These are phyloP conservation scores for Cystobasidium sp. DNA, from an alignment of 1,284 basidiomycete genomes.

Conservation along the genomic window DNA sequence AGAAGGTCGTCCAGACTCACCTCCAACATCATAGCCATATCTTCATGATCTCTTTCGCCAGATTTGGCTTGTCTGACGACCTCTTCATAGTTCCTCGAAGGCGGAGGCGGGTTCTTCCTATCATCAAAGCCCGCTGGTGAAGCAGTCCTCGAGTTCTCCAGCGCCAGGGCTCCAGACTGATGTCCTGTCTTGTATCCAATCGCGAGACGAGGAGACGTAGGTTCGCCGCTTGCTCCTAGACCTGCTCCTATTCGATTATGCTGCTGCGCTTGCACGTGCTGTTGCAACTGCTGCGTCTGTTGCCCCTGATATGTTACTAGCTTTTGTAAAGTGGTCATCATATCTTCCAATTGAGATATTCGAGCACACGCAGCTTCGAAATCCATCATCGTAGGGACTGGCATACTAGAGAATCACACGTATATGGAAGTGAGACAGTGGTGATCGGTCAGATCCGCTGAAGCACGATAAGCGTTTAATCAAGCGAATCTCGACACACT, in stretches of 20 bases:
- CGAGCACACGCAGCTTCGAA: constrained; percentile 34
- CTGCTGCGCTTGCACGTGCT: neutral
- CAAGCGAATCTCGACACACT: neutral
- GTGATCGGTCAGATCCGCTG: neutral
- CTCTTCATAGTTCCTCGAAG: constrained; percentile 21
- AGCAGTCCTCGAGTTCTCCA: neutral
- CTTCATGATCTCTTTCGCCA: constrained; percentile 41
- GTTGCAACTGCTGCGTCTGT: constrained; percentile 6
- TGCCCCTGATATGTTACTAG: constrained; percentile 19
- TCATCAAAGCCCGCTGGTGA: constrained; percentile 13
- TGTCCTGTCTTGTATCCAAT: constrained; percentile 1
- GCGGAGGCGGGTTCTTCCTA: constrained; percentile 6
- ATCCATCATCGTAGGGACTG: constrained; percentile 40
- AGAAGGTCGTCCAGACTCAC: neutral
- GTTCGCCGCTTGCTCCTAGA: neutral
- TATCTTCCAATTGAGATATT: constrained; percentile 32
- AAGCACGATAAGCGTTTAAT: neutral
- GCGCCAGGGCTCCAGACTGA: neutral
- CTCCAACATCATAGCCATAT: constrained; percentile 45
- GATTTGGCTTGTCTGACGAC: neutral
- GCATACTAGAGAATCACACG: constrained; percentile 16
- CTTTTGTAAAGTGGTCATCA: constrained; percentile 15
- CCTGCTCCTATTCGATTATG: constrained; percentile 10
- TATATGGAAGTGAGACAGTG: neutral
- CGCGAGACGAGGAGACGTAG: constrained; percentile 8